A percentile compares a stretch with the other conserved stretches of the same genome.
Conservation (phyloP, 495 filamentous ascomycete genomes). For the Xanthoparmelia taractica region DNA sequence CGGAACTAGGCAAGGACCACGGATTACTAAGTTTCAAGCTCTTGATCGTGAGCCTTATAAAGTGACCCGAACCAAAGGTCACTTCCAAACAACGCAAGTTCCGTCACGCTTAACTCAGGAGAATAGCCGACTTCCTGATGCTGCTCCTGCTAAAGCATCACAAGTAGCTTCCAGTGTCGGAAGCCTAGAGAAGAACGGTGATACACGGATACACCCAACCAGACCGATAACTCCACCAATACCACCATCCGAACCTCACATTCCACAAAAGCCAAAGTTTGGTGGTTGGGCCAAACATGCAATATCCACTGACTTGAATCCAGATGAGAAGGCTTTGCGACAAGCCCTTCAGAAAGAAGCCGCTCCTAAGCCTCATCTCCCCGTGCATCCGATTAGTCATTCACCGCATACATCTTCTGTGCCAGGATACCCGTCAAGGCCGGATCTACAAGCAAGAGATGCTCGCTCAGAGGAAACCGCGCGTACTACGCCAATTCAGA, state of each 20-base stretch:
- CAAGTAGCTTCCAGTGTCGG: neutral
- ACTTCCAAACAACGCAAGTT: neutral
- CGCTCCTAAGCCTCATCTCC: neutral
- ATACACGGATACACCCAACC: no score
- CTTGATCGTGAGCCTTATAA: neutral
- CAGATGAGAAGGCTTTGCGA: slow-evolving; percentile 14
- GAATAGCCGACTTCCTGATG: neutral
- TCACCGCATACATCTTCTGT: neutral
- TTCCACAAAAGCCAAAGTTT: neutral
- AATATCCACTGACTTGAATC: neutral
- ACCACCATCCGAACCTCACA: neutral
- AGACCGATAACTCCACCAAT: neutral
- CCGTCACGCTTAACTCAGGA: neutral
- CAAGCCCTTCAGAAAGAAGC: neutral
- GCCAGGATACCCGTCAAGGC: neutral
- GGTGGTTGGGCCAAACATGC: slow-evolving; percentile 7
- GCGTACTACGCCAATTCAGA: neutral
- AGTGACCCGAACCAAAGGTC: neutral
- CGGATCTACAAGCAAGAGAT: neutral
- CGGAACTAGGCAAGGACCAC: neutral
- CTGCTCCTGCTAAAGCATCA: neutral
- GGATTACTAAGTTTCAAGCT: no score
- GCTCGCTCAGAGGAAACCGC: neutral
- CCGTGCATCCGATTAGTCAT: neutral
- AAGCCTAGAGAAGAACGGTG: neutral